Percentiles rank a stretch among this genome's conserved stretches.
Conservation (phyloP, 228 moss, liverwort and hornwort species). For the Sphagnum fallax region DNA sequence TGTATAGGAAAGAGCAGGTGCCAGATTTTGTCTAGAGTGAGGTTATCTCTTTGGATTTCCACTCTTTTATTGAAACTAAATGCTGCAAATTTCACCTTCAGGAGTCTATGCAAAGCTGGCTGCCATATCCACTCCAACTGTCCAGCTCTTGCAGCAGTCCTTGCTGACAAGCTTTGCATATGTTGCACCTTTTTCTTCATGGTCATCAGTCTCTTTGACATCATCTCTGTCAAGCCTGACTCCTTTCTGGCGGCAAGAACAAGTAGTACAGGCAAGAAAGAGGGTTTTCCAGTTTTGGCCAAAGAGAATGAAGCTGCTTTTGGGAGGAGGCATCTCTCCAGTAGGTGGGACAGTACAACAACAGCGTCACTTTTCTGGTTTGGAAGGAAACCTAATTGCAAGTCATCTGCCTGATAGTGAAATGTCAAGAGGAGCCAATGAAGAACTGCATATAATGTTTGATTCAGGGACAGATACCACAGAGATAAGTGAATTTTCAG, state of each 20-base stretch:
- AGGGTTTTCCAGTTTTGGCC: constrained; percentile 10
- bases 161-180: constrained; percentile 36
- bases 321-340: constrained; percentile 11
- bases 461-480: constrained; percentile 24
- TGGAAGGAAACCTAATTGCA: too few species aligned
- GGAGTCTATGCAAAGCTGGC: constrained; percentile 21
- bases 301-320: constrained; percentile 5
- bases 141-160: constrained; percentile 69
- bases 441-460: neutral
- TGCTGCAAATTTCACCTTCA: too few species aligned
- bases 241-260: constrained; percentile 15
- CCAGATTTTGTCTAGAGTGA: too few species aligned
- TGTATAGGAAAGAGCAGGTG: too few species aligned
- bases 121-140: constrained; percentile 34
- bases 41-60: too few species aligned
- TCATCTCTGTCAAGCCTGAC: constrained; percentile 7
- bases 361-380: too few species aligned
- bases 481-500: constrained; percentile 15
- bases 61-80: too few species aligned
- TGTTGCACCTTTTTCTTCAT: constrained; percentile 23
- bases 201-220: constrained; percentile 3
- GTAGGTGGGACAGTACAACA: constrained; percentile 10
- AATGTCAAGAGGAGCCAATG: too few species aligned
- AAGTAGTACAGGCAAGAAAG: constrained; percentile 11
- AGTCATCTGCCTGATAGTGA: too few species aligned